A percentile compares a stretch with the other conserved stretches of the same genome.
Evolutionary conservation across 345 rosid genomes (phyloP).

Genomic region (Cardiospermum halicacabum): DNA sequence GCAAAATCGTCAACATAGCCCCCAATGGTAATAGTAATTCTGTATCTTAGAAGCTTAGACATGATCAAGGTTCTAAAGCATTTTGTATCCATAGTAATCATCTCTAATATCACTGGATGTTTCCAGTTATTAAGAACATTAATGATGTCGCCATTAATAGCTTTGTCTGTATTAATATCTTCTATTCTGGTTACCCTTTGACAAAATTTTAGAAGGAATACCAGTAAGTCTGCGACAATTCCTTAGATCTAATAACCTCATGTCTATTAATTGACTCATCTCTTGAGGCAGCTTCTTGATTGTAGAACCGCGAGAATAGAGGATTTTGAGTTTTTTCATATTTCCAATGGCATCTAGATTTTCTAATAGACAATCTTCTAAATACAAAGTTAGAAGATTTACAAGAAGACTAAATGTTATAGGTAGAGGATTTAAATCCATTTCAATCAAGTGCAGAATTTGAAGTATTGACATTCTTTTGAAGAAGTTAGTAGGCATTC

Average conservation of each 20-base stretch:
- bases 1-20: no score
- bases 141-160: conserved; percentile 17
- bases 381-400: conserved; percentile 15
- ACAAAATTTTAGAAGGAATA: conserved; percentile 6
- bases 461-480: conserved; percentile 11
- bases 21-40: no score
- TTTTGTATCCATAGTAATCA: background rate
- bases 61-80: background rate
- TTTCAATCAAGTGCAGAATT: conserved; percentile 15
- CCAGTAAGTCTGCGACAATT: conserved; percentile 1
- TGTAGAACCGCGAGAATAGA: conserved; percentile 11
- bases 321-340: conserved; percentile 10
- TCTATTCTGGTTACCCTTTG: conserved; percentile 18
- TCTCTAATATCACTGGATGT: background rate
- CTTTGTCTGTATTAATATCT: conserved; percentile 16
- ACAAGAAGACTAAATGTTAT: background rate
- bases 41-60: background rate
- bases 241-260: conserved; percentile 16
- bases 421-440: conserved; percentile 5
- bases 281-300: conserved; percentile 17
- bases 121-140: conserved; percentile 19
- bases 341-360: conserved; percentile 7
- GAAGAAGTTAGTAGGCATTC: conserved; percentile 13
- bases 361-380: background rate
- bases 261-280: background rate